A percentile compares a stretch with the other conserved stretches of the same genome.
These are phyloP conservation scores for Botrytis elliptica DNA, from an alignment of 2,329 filamentous ascomycete species.

Conservation along the genomic window DNA sequence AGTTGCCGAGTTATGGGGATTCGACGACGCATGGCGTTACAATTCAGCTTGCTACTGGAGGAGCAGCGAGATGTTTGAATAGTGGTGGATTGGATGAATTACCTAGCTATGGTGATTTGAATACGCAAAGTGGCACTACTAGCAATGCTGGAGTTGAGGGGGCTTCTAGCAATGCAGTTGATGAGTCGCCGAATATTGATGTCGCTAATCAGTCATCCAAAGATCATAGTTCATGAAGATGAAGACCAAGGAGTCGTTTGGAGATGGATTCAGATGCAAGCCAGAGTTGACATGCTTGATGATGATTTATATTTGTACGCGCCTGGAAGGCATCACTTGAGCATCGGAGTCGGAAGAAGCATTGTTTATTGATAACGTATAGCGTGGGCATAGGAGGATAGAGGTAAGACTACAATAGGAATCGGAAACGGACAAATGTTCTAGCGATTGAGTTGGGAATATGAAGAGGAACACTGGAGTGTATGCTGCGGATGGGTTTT, in stretches of 20 bases:
- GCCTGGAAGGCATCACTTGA: not conserved
- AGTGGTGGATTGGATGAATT: constrained; percentile 10
- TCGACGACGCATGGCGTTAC: not conserved
- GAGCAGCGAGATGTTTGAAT: not conserved
- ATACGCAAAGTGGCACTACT: not conserved
- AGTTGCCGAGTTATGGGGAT: constrained; percentile 10
- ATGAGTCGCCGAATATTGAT: not conserved
- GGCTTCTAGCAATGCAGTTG: not conserved
- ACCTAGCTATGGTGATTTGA: constrained; percentile 1
- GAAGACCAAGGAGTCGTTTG: not conserved
- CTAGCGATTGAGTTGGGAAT: not conserved
- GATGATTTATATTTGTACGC: not conserved
- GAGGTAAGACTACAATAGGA: not conserved
- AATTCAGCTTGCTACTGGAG: not conserved
- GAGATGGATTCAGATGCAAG: not conserved
- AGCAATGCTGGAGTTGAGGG: not conserved
- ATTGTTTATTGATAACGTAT: not conserved
- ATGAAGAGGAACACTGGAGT: not conserved
- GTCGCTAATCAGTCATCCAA: not conserved
- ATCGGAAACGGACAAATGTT: not conserved
- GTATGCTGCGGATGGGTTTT: not conserved
- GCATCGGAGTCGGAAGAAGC: not conserved
- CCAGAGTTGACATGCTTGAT: not conserved
- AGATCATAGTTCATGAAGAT: not conserved
- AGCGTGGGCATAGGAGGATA: not conserved